Percentiles rank a stretch among this genome's conserved stretches.
Conservation (phyloP, 192 early-diverging fungal genomes). For the Phycomyces blakesleeanus region DNA sequence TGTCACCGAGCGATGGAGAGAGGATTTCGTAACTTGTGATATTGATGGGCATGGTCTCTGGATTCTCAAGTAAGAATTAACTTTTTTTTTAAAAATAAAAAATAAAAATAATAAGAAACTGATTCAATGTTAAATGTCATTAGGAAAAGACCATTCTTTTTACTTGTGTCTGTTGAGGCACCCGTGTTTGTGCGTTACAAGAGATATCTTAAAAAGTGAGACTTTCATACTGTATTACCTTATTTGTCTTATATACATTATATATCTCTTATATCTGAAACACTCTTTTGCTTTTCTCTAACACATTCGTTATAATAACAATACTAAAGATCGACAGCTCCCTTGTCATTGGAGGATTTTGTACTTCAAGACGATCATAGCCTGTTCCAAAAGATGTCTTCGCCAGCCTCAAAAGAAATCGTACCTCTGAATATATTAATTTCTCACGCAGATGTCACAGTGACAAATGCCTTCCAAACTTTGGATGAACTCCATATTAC, state of each 20-base stretch:
- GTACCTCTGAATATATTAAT: constrained; percentile 37
- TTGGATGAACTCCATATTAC: constrained; percentile 35
- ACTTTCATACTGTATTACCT: no score
- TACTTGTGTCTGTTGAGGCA: constrained; percentile 85
- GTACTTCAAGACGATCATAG: constrained; percentile 49
- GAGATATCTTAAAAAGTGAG: constrained; percentile 46
- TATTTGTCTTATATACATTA: no score
- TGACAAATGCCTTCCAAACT: constrained; percentile 56
- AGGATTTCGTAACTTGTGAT: constrained; percentile 69
- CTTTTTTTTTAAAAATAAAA: constrained; percentile 1
- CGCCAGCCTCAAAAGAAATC: neutral
- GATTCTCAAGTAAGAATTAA: constrained; percentile 38
- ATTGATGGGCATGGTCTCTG: constrained; percentile 54
- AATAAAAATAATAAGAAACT: neutral
- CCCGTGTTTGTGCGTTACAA: constrained; percentile 65
- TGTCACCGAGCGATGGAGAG: constrained; percentile 74
- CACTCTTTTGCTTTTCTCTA: no score
- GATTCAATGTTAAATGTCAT: neutral
- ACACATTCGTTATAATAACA: no score
- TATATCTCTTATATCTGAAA: no score
- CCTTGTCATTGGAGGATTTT: constrained; percentile 56
- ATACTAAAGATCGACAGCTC: constrained; percentile 8
- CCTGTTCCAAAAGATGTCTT: constrained; percentile 35
- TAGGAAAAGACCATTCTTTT: constrained; percentile 77
- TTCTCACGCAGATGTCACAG: constrained; percentile 53